Conservation (phyloP, 148 eudicot species). For the Rhododendron henanense region DNA sequence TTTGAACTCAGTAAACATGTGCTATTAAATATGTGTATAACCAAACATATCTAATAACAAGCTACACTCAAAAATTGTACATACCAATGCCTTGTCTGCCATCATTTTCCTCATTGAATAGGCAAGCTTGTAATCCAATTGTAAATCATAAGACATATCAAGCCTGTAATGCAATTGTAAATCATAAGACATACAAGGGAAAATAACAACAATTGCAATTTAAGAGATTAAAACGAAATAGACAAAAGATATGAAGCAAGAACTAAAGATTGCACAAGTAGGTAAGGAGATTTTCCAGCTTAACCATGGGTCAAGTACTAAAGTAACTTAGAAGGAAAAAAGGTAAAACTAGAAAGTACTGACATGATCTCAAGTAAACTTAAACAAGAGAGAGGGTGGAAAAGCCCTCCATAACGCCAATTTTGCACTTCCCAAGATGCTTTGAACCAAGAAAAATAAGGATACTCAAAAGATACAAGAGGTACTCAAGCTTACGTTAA, state of each 20-base stretch:
- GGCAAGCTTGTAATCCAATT: constrained; percentile 65
- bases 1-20: neutral
- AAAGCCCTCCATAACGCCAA: neutral
- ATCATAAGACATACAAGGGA: neutral
- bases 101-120: constrained; percentile 98
- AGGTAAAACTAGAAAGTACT: neutral
- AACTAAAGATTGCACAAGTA: constrained; percentile 3
- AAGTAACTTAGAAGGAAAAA: neutral
- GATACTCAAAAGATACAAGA: neutral
- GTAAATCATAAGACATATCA: constrained; percentile 13
- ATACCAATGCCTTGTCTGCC: constrained; percentile 95
- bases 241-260: neutral
- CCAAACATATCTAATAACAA: neutral
- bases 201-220: neutral
- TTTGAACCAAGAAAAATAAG: neutral
- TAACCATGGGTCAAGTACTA: neutral
- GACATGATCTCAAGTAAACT: neutral
- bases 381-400: neutral
- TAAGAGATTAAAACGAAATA: neutral
- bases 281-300: neutral
- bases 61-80: constrained; percentile 6
- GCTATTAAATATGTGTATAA: neutral
- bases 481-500: constrained; percentile 54
- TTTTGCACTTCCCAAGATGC: neutral
- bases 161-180: constrained; percentile 48